A percentile compares a stretch with the other conserved stretches of the same genome.
phyloP scores from a whole-genome alignment of 1,284 basidiomycete genomes.

The Erythrobasidium hasegawianum region DNA sequence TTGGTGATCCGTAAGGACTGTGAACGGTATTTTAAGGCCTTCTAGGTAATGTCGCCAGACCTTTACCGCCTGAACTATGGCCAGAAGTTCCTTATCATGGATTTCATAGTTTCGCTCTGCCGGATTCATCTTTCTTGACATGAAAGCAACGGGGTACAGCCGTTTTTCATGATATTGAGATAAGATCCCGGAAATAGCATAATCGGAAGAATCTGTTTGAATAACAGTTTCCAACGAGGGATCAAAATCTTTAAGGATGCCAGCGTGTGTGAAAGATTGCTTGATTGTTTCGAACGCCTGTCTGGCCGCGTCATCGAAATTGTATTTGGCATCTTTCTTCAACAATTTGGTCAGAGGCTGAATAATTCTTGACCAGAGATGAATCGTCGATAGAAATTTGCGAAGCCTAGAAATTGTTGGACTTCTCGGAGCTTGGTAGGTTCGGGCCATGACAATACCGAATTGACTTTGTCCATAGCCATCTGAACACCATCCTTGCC shows the following conservation, averaged over 20 bases:
- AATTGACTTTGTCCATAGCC: slow-evolving; percentile 52
- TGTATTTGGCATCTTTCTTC: slow-evolving; percentile 43
- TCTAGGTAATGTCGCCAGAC: slow-evolving; percentile 52
- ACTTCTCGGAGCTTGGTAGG: slow-evolving; percentile 48
- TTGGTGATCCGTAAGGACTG: slow-evolving; percentile 36
- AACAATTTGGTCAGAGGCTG: slow-evolving; percentile 46
- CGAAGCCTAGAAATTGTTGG: slow-evolving; percentile 51
- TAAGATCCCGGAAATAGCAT: slow-evolving; percentile 39
- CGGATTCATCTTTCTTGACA: slow-evolving; percentile 40
- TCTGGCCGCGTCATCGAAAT: slow-evolving; percentile 42
- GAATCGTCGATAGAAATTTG: slow-evolving; percentile 53
- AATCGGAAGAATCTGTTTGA: slow-evolving; percentile 44
- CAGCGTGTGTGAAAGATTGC: slow-evolving; percentile 46
- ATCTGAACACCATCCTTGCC: slow-evolving; percentile 48
- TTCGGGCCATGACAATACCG: slow-evolving; percentile 51
- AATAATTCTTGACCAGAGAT: slow-evolving; percentile 51
- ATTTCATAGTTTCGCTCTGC: slow-evolving; percentile 55
- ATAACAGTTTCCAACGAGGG: slow-evolving; percentile 47
- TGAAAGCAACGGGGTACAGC: slow-evolving; percentile 40
- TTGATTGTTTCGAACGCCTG: slow-evolving; percentile 52
- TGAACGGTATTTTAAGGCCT: slow-evolving; percentile 40
- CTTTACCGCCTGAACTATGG: slow-evolving; percentile 41
- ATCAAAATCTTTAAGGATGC: slow-evolving; percentile 50
- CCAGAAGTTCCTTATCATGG: slow-evolving; percentile 54
- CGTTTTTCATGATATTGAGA: slow-evolving; percentile 35